phyloP scores from a whole-genome alignment of 352 stramenopile genomes.

The Pythium volutum region DNA sequence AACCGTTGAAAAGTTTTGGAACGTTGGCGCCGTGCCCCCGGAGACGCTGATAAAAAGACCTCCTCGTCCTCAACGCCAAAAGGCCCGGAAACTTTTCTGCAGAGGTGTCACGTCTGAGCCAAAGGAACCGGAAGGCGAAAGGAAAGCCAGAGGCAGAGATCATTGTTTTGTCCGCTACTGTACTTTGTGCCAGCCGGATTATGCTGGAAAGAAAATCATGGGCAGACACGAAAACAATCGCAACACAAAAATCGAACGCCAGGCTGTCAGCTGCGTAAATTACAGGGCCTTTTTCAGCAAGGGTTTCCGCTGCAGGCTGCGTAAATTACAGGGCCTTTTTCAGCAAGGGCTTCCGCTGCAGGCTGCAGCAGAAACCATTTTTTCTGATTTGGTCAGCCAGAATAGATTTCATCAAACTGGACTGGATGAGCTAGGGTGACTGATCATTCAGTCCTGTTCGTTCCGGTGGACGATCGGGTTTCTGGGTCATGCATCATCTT shows the following conservation, averaged over 20 bases:
- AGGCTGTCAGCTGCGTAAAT: background rate
- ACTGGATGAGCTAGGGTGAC: no score
- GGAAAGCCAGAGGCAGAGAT: constrained; percentile 21
- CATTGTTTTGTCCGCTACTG: constrained; percentile 17
- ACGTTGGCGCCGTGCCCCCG: constrained; percentile 2
- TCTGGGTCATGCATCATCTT: no score
- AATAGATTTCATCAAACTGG: no score
- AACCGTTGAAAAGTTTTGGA: no score
- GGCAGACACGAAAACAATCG: constrained; percentile 10
- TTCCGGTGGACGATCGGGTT: no score
- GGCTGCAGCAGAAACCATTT: no score
- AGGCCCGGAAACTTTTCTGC: constrained; percentile 23
- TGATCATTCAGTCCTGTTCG: no score
- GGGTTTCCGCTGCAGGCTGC: background rate
- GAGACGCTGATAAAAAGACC: no score
- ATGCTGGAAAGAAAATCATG: constrained; percentile 7
- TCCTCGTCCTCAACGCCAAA: constrained; percentile 23
- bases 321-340: background rate
- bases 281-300: no score
- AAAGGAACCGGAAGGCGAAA: background rate
- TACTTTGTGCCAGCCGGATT: constrained; percentile 10
- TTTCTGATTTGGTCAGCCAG: no score
- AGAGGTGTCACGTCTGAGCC: constrained; percentile 16
- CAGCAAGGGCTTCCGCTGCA: no score
- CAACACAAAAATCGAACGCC: constrained; percentile 16